Evolutionary conservation across 2,329 filamentous ascomycete genomes (phyloP).

Genomic region (Alternaria incomplexa): DNA sequence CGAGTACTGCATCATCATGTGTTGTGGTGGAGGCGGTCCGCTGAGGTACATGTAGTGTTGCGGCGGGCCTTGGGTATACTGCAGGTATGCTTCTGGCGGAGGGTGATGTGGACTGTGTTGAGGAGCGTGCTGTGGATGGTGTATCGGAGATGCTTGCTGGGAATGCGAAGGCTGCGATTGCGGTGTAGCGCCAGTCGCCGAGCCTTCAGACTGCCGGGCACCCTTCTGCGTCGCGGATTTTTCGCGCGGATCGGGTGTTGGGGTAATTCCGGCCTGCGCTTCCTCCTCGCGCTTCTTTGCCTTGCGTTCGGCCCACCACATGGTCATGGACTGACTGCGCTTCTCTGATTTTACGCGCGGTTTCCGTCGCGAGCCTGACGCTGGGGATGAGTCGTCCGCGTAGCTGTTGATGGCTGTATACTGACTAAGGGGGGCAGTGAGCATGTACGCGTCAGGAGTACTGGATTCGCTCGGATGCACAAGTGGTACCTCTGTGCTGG

Average conservation of each 20-base stretch:
- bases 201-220: conserved; percentile 24
- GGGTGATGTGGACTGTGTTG: conserved; percentile 26
- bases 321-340: conserved; percentile 52
- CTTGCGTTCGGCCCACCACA: conserved; percentile 56
- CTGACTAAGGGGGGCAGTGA: conserved; percentile 41
- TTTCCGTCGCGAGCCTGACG: conserved; percentile 40
- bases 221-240: conserved; percentile 35
- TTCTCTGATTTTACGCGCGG: conserved; percentile 53
- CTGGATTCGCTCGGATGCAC: conserved; percentile 30
- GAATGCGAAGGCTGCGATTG: conserved; percentile 22
- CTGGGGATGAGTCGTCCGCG: conserved; percentile 33
- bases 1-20: conserved; percentile 35
- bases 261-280: conserved; percentile 32
- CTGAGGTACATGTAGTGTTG: conserved; percentile 29
- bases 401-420: conserved; percentile 38
- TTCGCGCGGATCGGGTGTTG: conserved; percentile 27
- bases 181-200: conserved; percentile 25
- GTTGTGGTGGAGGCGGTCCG: conserved; percentile 26
- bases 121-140: conserved; percentile 12
- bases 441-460: conserved; percentile 45
- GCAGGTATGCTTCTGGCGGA: conserved; percentile 27
- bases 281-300: conserved; percentile 45
- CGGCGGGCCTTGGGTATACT: conserved; percentile 22
- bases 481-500: conserved; percentile 24
- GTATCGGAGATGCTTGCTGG: conserved; percentile 23